A percentile compares a stretch with the other conserved stretches of the same genome.
Evolutionary conservation across 176 grass and related monocot species (phyloP).

Genomic region (Eragrostis curvula): DNA sequence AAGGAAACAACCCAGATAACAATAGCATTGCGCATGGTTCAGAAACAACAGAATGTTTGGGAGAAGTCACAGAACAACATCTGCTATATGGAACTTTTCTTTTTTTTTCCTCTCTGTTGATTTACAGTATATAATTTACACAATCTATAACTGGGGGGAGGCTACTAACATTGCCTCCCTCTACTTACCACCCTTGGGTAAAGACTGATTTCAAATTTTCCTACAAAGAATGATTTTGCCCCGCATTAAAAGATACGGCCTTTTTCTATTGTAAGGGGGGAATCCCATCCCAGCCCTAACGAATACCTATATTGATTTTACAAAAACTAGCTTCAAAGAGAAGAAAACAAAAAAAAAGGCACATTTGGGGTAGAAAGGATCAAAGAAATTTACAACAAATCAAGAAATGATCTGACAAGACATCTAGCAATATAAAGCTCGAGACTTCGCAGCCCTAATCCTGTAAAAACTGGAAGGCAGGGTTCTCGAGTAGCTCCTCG

Average conservation of each 20-base stretch:
- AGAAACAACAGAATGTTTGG: neutral
- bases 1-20: neutral
- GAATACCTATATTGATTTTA: constrained; percentile 71
- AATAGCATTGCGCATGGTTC: neutral
- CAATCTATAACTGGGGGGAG: constrained; percentile 37
- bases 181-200: constrained; percentile 42
- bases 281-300: constrained; percentile 70
- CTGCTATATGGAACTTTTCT: constrained; percentile 26
- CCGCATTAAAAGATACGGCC: constrained; percentile 55
- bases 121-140: constrained; percentile 71
- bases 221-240: constrained; percentile 85
- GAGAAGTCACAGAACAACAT: constrained; percentile 14
- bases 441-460: constrained; percentile 68
- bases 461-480: constrained; percentile 98
- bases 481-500: constrained; percentile 81
- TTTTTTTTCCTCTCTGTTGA: constrained; percentile 47
- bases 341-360: constrained; percentile 46
- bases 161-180: constrained; percentile 31
- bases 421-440: constrained; percentile 36
- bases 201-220: constrained; percentile 40
- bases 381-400: constrained; percentile 70
- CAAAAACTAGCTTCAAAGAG: constrained; percentile 53
- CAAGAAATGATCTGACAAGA: constrained; percentile 58
- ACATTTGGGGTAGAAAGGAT: constrained; percentile 42
- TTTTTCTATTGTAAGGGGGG: constrained; percentile 48